Base-by-base conservation (phyloP, 2,329 filamentous ascomycete genomes). In the Pezicula radicicola region DNA sequence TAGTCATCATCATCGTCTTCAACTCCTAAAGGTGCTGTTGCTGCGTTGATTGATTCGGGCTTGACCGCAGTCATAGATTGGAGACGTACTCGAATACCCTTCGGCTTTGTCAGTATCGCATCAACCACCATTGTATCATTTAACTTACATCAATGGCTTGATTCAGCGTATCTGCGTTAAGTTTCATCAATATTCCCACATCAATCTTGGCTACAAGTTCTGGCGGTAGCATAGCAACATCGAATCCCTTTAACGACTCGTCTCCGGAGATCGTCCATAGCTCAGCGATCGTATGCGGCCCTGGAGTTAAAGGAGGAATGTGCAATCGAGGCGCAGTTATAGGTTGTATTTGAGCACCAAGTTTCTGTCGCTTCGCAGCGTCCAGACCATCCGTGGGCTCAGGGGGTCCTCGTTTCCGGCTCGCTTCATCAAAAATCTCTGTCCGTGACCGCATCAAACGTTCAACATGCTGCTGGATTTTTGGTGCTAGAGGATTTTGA, bases 1-100 rank as follows among this genome's bases (percentile, higher is more conserved):
- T 97, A 97, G 61, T 96, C 90, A 58, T 96, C 91, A 18, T 96
- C 92, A 40, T 96, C 91, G 8, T 87, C 85, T 6, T 88, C 84
- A 3, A 89, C 84, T 25, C 80, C 83, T 2, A 86, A 68, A 1
- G 80, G 80, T 13, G 80, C 75, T 2, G 82, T 85, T 49, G 83
- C 79, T 7, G 82, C 75, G 55, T 83, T 81, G 27, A 82, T 70
- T 63, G 52, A 39, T 46, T 61, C 56, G 15, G 59, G 53, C 35
- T 59, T 55, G 8, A 57, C 25, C 46, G 59, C 51, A 21, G 51
- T 54, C 37, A 66, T 21, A 79, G 68, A 56, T 25, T 59, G 50
- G 37, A 62, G 65, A 49, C 83, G 77, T 46, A 72, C 71, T 35
- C 78, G 77, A 16, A 87, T 73, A 5, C 78, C 81, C 72, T 78